Conservation (phyloP, 208 protist genomes). For the Dictyostelium gargantuum region DNA sequence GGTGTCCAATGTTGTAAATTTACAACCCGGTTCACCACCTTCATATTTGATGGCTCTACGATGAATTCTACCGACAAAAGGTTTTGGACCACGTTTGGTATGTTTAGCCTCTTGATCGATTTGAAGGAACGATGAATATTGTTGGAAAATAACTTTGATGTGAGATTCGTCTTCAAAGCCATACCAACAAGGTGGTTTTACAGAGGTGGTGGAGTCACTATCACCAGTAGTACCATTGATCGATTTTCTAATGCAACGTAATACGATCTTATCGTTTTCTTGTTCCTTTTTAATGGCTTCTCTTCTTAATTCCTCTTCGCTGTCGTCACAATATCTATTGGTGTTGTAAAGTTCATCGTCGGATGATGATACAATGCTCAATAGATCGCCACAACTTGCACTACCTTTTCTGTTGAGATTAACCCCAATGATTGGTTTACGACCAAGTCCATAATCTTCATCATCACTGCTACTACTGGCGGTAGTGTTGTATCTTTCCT, state of each 20-base stretch:
- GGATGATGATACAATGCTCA: not conserved
- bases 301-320: not conserved
- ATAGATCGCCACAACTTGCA: no score
- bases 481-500: not conserved
- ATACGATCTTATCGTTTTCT: not conserved
- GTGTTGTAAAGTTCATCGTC: not conserved
- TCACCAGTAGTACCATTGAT: not conserved
- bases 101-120: not conserved
- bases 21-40: not conserved
- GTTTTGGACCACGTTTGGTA: conserved; percentile 13
- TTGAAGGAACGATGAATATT: not conserved
- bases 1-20: conserved; percentile 4
- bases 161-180: conserved; percentile 15
- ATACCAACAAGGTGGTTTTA: conserved; percentile 11
- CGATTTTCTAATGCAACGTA: not conserved
- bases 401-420: not conserved
- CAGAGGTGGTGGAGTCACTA: no score
- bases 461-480: not conserved
- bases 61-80: conserved; percentile 42
- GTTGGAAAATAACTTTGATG: not conserved
- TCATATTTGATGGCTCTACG: not conserved
- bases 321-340: not conserved
- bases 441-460: not conserved
- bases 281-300: not conserved
- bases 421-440: not conserved